These are phyloP conservation scores for Margaritispora aquatica DNA, from an alignment of 495 filamentous ascomycete genomes.

Conservation along the genomic window DNA sequence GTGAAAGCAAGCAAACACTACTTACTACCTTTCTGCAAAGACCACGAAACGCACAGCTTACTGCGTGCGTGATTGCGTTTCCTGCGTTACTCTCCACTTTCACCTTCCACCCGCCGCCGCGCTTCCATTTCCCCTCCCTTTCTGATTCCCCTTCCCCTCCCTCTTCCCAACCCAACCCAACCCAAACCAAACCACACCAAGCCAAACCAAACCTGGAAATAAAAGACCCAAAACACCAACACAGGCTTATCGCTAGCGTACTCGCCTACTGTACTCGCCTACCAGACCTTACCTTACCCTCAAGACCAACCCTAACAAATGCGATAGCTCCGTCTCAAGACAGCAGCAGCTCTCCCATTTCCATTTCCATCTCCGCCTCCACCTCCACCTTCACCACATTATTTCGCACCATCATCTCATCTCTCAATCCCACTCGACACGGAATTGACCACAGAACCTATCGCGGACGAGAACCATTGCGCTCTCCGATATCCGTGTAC, in stretches of 20 bases:
- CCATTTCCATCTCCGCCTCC: neutral
- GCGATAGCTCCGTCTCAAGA: no score
- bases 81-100: no score
- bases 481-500: neutral
- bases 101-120: no score
- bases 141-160: neutral
- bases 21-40: no score
- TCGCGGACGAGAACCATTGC: neutral
- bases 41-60: no score
- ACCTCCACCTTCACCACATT: neutral
- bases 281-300: neutral
- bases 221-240: neutral
- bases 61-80: no score
- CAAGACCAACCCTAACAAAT: neutral
- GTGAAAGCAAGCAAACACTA: no score
- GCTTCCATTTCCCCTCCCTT: neutral
- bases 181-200: neutral
- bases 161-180: neutral
- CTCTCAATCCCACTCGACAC: neutral
- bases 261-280: neutral
- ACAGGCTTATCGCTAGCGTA: neutral
- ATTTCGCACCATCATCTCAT: neutral
- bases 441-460: neutral
- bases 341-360: no score
- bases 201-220: neutral